These are phyloP conservation scores for Leptographium galeiforme DNA, from an alignment of 2,329 filamentous ascomycete species.

Conservation along the genomic window DNA sequence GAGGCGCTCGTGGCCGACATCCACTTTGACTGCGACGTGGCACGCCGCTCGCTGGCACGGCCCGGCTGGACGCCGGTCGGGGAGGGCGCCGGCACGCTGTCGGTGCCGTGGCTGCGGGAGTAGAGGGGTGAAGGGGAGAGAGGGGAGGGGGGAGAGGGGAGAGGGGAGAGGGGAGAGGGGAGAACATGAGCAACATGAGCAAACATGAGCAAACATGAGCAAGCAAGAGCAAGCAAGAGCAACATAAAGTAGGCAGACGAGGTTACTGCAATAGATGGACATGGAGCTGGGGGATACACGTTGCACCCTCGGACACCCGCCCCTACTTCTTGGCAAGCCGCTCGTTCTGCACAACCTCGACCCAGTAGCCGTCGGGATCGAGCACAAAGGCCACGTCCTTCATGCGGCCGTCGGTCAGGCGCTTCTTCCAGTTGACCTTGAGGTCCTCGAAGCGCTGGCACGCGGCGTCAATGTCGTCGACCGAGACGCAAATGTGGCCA, in stretches of 20 bases:
- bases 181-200: too few relatives aligned
- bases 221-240: too few relatives aligned
- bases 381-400: constrained; percentile 87
- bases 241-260: too few relatives aligned
- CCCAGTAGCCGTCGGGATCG: constrained; percentile 80
- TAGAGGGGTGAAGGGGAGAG: not conserved
- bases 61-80: constrained; percentile 38
- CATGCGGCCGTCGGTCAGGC: constrained; percentile 82
- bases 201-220: too few relatives aligned
- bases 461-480: constrained; percentile 80
- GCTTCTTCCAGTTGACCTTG: constrained; percentile 86
- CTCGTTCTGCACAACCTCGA: constrained; percentile 70
- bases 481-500: constrained; percentile 77
- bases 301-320: too few relatives aligned
- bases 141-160: too few relatives aligned
- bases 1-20: constrained; percentile 85
- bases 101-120: constrained; percentile 11
- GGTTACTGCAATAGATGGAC: too few relatives aligned
- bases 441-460: constrained; percentile 75
- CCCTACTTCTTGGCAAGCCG: constrained; percentile 36
- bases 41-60: constrained; percentile 56
- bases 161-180: too few relatives aligned
- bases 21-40: constrained; percentile 73
- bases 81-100: constrained; percentile 14
- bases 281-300: too few relatives aligned